phyloP scores from a whole-genome alignment of 1,284 basidiomycete species.

The Kwoniella shivajii region DNA sequence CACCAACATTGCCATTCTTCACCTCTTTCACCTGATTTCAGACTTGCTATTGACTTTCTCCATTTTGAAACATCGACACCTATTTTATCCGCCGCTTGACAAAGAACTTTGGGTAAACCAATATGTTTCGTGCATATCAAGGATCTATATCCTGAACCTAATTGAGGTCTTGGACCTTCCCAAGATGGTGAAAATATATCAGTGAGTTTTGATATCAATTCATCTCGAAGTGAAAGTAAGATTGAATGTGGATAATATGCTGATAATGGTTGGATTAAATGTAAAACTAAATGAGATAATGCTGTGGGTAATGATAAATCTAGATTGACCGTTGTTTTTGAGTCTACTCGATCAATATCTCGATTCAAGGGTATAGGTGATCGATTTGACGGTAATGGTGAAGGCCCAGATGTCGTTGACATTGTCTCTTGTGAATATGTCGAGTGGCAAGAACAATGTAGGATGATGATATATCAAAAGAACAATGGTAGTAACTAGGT shows the following conservation, averaged over 20 bases:
- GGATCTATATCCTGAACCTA: slow-evolving; percentile 45
- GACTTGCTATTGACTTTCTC: slow-evolving; percentile 35
- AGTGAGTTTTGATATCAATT: slow-evolving; percentile 28
- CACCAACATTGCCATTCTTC: slow-evolving; percentile 54
- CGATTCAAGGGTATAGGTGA: not conserved
- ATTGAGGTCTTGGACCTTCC: slow-evolving; percentile 40
- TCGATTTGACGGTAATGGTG: not conserved
- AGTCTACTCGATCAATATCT: not conserved
- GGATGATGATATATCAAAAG: no score
- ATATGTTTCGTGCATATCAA: slow-evolving; percentile 40
- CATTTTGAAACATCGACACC: slow-evolving; percentile 41
- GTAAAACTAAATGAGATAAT: slow-evolving; percentile 40
- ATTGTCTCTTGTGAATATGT: no score
- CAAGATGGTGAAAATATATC: slow-evolving; percentile 38
- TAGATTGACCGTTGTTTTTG: not conserved
- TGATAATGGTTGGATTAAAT: slow-evolving; percentile 44
- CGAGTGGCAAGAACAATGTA: no score
- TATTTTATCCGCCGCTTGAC: slow-evolving; percentile 28
- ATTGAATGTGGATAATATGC: slow-evolving; percentile 36
- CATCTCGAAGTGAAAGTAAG: slow-evolving; percentile 35
- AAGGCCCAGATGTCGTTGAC: no score
- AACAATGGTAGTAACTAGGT: no score
- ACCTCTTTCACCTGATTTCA: slow-evolving; percentile 13
- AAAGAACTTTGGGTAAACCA: slow-evolving; percentile 41
- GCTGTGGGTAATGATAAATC: slow-evolving; percentile 40